phyloP scores from a whole-genome alignment of 2,329 filamentous ascomycete species.

The Parascedosporium putredinis region DNA sequence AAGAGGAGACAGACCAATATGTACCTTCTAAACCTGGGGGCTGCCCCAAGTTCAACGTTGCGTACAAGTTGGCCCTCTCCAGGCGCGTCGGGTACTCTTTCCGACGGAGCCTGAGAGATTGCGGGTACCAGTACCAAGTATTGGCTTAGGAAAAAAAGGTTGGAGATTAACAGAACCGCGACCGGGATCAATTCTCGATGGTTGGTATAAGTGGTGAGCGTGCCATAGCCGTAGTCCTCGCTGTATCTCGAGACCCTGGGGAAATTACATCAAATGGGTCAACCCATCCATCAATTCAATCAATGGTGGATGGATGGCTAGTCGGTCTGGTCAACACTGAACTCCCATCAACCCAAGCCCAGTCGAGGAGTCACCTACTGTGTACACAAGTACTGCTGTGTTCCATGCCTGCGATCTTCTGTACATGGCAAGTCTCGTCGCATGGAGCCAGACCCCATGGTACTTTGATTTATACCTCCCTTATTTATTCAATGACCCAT shows the following conservation, averaged over 20 bases:
- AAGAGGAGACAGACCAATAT: background rate
- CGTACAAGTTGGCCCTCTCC: background rate
- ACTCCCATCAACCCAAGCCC: background rate
- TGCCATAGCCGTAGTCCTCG: background rate
- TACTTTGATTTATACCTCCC: background rate
- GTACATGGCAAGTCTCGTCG: background rate
- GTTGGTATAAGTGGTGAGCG: background rate
- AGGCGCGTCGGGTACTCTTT: background rate
- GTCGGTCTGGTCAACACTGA: background rate
- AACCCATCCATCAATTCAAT: background rate
- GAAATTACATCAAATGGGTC: background rate
- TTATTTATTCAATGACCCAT: background rate
- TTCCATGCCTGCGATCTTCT: background rate
- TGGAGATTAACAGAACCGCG: slow-evolving; percentile 1
- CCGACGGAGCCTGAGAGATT: background rate
- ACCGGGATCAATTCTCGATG: background rate
- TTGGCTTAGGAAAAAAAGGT: background rate
- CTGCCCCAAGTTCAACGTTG: background rate
- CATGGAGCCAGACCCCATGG: background rate
- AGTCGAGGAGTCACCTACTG: background rate
- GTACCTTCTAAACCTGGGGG: background rate
- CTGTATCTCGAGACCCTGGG: background rate
- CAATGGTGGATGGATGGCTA: background rate
- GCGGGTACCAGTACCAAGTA: background rate
- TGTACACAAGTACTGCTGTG: background rate